Evolutionary conservation across 352 stramenopile genomes (phyloP).

Genomic region (Globisporangium mamillatum): DNA sequence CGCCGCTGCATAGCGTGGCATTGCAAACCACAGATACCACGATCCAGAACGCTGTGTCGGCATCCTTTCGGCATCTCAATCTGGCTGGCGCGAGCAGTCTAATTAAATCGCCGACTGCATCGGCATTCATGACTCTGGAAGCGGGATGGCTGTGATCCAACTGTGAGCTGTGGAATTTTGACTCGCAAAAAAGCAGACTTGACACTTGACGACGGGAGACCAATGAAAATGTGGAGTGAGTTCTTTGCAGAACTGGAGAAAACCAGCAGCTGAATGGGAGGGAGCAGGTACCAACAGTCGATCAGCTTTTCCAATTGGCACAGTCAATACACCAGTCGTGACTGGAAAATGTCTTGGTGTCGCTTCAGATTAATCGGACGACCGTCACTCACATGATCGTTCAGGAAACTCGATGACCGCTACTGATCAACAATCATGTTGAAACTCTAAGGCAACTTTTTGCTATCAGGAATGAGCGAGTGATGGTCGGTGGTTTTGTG

Average conservation of each 20-base stretch:
- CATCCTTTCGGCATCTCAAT: not conserved
- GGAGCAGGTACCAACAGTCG: too few species aligned
- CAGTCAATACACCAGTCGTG: not conserved
- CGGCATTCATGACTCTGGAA: too few species aligned
- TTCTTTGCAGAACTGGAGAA: too few species aligned
- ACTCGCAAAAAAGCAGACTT: too few species aligned
- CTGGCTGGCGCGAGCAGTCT: too few species aligned
- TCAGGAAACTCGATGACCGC: not conserved
- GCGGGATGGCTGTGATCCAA: too few species aligned
- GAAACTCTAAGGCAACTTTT: not conserved
- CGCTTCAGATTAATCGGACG: not conserved
- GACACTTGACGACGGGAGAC: too few species aligned
- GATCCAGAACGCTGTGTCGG: not conserved
- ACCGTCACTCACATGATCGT: not conserved
- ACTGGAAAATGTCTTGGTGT: not conserved
- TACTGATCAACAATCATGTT: not conserved
- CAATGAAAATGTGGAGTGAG: too few species aligned
- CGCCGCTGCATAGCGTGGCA: slow-evolving; percentile 16
- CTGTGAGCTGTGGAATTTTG: too few species aligned
- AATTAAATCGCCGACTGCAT: too few species aligned
- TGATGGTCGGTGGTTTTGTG: not conserved
- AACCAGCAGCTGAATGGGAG: too few species aligned
- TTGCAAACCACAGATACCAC: slow-evolving; percentile 18
- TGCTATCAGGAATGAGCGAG: not conserved
- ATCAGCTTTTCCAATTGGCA: not conserved